A percentile compares a stretch with the other conserved stretches of the same genome.
These are phyloP conservation scores for Fusarium bactridioides DNA, from an alignment of 2,329 filamentous ascomycete genomes.

Conservation along the genomic window DNA sequence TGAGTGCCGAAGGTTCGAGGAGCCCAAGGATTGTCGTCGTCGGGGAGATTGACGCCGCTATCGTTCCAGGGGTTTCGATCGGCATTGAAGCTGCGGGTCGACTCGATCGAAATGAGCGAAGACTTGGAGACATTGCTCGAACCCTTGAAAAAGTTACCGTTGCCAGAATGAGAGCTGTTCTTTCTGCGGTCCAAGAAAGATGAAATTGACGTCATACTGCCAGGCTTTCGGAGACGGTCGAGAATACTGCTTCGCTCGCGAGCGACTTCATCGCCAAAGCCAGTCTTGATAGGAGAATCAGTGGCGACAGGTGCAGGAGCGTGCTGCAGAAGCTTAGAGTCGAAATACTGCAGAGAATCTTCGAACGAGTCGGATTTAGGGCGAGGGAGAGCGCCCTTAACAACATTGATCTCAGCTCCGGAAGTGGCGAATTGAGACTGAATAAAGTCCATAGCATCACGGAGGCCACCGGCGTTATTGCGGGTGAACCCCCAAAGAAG, in stretches of 20 bases:
- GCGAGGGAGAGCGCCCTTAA: slow-evolving; percentile 95
- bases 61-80: slow-evolving; percentile 99
- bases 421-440: slow-evolving; percentile 85
- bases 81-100: slow-evolving; percentile 85
- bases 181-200: slow-evolving; percentile 97
- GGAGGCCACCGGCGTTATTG: slow-evolving; percentile 94
- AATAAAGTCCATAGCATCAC: slow-evolving; percentile 95
- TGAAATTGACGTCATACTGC: slow-evolving; percentile 91
- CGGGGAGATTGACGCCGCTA: slow-evolving; percentile 90
- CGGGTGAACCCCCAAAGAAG: slow-evolving; percentile 87
- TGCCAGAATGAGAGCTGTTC: slow-evolving; percentile 87
- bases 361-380: slow-evolving; percentile 99
- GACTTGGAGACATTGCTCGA: slow-evolving; percentile 92
- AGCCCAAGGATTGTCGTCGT: slow-evolving; percentile 79
- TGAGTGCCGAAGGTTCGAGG: slow-evolving; percentile 71
- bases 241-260: slow-evolving; percentile 85
- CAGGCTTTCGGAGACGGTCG: slow-evolving; percentile 91
- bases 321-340: slow-evolving; percentile 94
- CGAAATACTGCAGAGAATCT: slow-evolving; percentile 94
- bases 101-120: slow-evolving; percentile 94
- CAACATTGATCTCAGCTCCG: slow-evolving; percentile 84
- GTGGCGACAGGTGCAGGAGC: slow-evolving; percentile 81
- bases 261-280: slow-evolving; percentile 81
- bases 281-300: slow-evolving; percentile 87
- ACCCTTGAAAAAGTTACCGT: slow-evolving; percentile 88